Percentiles rank a stretch among this genome's conserved stretches.
Conservation (phyloP, 306 rosid genomes). For the Crataegus laevigata region DNA sequence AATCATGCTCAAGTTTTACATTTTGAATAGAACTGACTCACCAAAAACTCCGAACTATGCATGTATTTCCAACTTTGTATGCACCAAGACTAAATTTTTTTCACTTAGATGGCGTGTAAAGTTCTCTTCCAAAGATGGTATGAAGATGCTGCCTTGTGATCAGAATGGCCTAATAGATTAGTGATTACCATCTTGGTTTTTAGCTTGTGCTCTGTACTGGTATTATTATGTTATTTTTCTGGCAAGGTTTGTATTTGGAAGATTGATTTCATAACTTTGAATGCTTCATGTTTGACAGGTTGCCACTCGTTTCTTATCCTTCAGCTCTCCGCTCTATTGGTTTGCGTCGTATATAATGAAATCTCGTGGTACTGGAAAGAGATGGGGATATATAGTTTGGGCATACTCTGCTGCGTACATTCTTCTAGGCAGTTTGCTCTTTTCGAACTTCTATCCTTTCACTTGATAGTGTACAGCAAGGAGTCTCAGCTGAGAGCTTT, state of each 20-base stretch:
- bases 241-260: neutral
- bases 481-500: too few relatives aligned
- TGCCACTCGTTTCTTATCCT: slow-evolving; percentile 81
- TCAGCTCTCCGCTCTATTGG: too few relatives aligned
- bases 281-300: slow-evolving; percentile 46
- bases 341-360: too few relatives aligned
- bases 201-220: neutral
- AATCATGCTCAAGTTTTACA: neutral
- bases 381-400: slow-evolving; percentile 14
- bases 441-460: slow-evolving; percentile 88
- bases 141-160: neutral
- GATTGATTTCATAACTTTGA: neutral
- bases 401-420: slow-evolving; percentile 67
- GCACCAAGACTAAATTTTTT: neutral
- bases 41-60: neutral
- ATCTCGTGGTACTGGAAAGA: too few relatives aligned
- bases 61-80: neutral
- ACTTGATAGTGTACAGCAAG: slow-evolving; percentile 30
- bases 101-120: neutral
- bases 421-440: slow-evolving; percentile 78
- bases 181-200: neutral
- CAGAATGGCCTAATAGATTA: neutral
- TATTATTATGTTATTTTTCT: too few relatives aligned
- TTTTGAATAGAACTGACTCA: neutral
- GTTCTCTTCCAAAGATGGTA: neutral